Evolutionary conservation across 225 moss, liverwort and hornwort species (phyloP).

Genomic region (Marchantia paleacea): DNA sequence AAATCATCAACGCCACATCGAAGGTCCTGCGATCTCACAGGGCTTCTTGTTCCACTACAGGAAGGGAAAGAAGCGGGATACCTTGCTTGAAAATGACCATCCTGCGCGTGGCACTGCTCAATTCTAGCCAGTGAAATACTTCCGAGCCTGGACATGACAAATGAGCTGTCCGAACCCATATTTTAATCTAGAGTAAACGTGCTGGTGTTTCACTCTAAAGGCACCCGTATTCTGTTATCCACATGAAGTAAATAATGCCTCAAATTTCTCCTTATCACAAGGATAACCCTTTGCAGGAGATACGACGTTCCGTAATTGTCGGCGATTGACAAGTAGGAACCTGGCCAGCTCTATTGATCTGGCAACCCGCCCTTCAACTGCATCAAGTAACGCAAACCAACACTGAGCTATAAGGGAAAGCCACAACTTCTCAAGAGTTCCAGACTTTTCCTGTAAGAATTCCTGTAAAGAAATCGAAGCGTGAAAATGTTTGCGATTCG

Average conservation of each 20-base stretch:
- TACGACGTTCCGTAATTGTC: neutral
- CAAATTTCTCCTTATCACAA: neutral
- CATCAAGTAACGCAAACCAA: neutral
- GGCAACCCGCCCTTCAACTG: neutral
- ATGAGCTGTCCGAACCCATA: constrained; percentile 39
- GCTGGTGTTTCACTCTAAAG: neutral
- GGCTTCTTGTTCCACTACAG: constrained; percentile 31
- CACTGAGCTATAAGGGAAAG: neutral
- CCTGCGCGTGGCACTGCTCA: constrained; percentile 34
- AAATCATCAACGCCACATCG: constrained; percentile 36
- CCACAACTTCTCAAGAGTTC: neutral
- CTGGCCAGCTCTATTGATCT: too few species aligned
- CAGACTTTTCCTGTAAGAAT: neutral
- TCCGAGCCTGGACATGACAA: constrained; percentile 35
- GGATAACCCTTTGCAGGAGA: neutral
- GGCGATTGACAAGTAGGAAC: neutral
- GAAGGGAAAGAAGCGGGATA: constrained; percentile 30
- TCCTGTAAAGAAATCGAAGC: neutral
- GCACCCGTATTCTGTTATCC: neutral
- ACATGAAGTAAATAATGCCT: neutral
- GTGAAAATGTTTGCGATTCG: too few species aligned
- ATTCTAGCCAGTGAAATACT: constrained; percentile 32
- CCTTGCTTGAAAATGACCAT: constrained; percentile 27
- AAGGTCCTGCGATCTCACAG: constrained; percentile 34
- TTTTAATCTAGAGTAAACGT: neutral